phyloP scores from a whole-genome alignment of 2,329 filamentous ascomycete genomes.

The Grosmannia clavigera region DNA sequence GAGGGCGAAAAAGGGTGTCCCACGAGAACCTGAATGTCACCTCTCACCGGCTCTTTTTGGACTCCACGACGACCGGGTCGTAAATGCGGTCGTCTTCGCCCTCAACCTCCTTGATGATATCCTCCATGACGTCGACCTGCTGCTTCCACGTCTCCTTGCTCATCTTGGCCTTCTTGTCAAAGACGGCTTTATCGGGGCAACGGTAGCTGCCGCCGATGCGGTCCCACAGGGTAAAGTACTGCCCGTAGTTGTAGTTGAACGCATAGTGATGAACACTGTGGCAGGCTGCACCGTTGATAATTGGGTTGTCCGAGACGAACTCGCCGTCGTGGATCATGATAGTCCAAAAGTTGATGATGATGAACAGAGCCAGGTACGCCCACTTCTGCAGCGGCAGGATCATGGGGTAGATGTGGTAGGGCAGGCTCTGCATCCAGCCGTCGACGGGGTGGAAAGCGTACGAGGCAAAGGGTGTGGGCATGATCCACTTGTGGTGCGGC shows the following conservation, averaged over 20 bases:
- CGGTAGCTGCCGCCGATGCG: constrained; percentile 77
- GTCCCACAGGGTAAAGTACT: constrained; percentile 90
- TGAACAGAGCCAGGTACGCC: constrained; percentile 73
- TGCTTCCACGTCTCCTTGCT: constrained; percentile 65
- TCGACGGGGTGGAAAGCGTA: constrained; percentile 94
- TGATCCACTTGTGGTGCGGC: constrained; percentile 99
- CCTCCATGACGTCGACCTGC: constrained; percentile 65
- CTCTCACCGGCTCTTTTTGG: constrained; percentile 30
- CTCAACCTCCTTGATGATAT: constrained; percentile 60
- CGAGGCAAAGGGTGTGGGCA: constrained; percentile 86
- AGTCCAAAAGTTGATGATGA: constrained; percentile 94
- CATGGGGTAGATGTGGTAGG: constrained; percentile 90
- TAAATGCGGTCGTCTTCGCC: constrained; percentile 41
- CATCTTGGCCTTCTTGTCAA: constrained; percentile 78
- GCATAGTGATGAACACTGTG: constrained; percentile 85
- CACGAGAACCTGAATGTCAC: not conserved
- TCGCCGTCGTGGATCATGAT: constrained; percentile 94
- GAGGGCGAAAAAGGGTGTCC: not conserved
- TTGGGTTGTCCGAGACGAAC: constrained; percentile 78
- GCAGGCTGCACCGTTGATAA: constrained; percentile 90
- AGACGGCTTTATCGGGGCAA: constrained; percentile 74
- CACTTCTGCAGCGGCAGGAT: constrained; percentile 87
- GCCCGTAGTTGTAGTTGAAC: constrained; percentile 87
- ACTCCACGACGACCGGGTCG: constrained; percentile 18
- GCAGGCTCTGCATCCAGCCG: constrained; percentile 76